A percentile compares a stretch with the other conserved stretches of the same genome.
phyloP scores from a whole-genome alignment of 2,329 filamentous ascomycete genomes.

The Geosmithia putterillii region DNA sequence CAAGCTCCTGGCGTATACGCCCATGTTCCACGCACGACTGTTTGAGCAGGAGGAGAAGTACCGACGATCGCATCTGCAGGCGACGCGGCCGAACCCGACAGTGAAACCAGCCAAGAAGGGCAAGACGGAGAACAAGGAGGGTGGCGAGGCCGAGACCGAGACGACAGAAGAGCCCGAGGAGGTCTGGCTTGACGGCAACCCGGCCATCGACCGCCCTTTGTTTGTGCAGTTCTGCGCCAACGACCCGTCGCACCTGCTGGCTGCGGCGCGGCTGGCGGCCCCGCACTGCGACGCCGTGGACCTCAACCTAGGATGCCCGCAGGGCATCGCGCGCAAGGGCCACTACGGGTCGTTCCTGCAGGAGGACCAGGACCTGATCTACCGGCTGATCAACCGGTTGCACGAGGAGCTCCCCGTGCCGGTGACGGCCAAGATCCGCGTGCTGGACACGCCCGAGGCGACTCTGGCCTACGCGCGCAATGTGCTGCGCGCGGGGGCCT shows the following conservation, averaged over 20 bases:
- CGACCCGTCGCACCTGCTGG: conserved; percentile 66
- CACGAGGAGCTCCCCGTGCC: conserved; percentile 70
- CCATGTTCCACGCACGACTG: conserved; percentile 90
- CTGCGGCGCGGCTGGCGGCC: conserved; percentile 64
- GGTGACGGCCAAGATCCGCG: conserved; percentile 88
- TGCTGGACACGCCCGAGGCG: conserved; percentile 75
- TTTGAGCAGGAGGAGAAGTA: conserved; percentile 69
- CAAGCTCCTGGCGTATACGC: conserved; percentile 74
- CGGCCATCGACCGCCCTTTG: conserved; percentile 70
- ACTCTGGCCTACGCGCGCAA: conserved; percentile 84
- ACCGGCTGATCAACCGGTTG: conserved; percentile 69
- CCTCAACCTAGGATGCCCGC: conserved; percentile 88
- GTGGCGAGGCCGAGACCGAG: background rate
- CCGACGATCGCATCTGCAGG: conserved; percentile 70
- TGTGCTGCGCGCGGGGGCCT: conserved; percentile 77
- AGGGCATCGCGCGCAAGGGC: conserved; percentile 84
- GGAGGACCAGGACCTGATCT: conserved; percentile 78
- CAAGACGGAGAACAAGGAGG: background rate
- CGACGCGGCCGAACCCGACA: conserved; percentile 26
- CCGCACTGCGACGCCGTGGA: conserved; percentile 93
- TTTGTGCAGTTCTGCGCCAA: conserved; percentile 97
- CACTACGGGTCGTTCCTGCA: conserved; percentile 92
- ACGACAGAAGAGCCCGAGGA: conserved; percentile 8
- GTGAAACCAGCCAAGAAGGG: background rate
- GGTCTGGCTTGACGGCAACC: conserved; percentile 75